Conservation (phyloP, 352 stramenopile genomes). For the Phytophthora capsici region DNA sequence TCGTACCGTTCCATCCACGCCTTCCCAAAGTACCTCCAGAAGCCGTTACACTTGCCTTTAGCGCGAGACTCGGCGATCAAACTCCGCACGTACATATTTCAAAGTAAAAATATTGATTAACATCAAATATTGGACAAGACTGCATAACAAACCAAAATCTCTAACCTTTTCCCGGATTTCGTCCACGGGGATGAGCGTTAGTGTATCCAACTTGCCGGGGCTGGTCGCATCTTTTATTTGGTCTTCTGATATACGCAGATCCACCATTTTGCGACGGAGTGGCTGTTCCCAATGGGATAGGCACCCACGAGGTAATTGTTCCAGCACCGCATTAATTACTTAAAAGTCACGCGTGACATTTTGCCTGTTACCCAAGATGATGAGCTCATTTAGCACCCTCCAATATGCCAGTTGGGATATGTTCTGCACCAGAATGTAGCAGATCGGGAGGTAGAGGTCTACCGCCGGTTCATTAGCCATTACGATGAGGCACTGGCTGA, state of each 20-base stretch:
- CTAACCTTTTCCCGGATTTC: not conserved
- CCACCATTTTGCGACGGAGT: not conserved
- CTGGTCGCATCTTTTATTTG: not conserved
- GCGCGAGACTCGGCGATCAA: not conserved
- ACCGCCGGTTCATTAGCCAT: not conserved
- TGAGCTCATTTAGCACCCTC: not conserved
- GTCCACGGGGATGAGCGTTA: not conserved
- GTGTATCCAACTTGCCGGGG: not conserved
- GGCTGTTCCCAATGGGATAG: not conserved
- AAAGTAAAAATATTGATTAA: too few species aligned
- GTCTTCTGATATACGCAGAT: not conserved
- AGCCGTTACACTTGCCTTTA: constrained; percentile 2
- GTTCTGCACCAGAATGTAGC: not conserved
- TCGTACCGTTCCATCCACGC: constrained; percentile 1
- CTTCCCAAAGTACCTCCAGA: constrained; percentile 6
- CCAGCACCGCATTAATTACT: not conserved
- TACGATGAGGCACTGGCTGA: not conserved
- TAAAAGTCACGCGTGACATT: not conserved
- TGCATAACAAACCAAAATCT: not conserved
- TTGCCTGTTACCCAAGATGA: not conserved
- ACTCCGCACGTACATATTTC: not conserved
- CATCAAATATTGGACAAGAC: too few species aligned
- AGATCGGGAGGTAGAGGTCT: not conserved
- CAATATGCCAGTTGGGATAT: not conserved
- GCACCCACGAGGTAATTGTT: not conserved